phyloP scores from a whole-genome alignment of 2,329 filamentous ascomycete genomes.

The Diaporthe ilicicola region DNA sequence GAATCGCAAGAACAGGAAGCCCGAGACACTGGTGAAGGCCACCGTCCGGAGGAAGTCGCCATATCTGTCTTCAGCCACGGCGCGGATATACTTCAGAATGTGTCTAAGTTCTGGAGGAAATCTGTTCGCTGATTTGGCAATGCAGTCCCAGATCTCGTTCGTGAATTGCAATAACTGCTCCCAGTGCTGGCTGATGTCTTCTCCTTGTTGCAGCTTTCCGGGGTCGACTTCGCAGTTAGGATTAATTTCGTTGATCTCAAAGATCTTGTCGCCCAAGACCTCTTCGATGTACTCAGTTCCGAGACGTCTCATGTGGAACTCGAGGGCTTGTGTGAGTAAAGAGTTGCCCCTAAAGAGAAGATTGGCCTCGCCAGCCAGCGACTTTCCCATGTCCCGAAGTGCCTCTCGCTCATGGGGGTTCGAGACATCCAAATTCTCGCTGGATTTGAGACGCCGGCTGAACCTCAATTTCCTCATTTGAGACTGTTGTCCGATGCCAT shows the following conservation, averaged over 20 bases:
- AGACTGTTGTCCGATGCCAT: constrained; percentile 85
- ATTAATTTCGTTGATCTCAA: constrained; percentile 89
- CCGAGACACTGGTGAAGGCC: constrained; percentile 92
- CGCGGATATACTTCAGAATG: constrained; percentile 89
- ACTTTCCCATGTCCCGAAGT: constrained; percentile 79
- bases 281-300: constrained; percentile 94
- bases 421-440: constrained; percentile 66
- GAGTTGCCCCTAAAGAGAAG: constrained; percentile 96
- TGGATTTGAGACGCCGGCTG: constrained; percentile 74
- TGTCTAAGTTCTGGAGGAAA: constrained; percentile 84
- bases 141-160: constrained; percentile 85
- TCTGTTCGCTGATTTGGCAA: constrained; percentile 75
- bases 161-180: constrained; percentile 77
- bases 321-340: constrained; percentile 88
- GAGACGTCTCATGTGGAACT: constrained; percentile 93
- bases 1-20: constrained; percentile 93
- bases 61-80: constrained; percentile 93
- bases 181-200: constrained; percentile 88
- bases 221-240: constrained; percentile 96
- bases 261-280: constrained; percentile 83
- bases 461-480: constrained; percentile 78
- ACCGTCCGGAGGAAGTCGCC: constrained; percentile 91
- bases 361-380: constrained; percentile 87
- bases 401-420: constrained; percentile 72
- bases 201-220: constrained; percentile 70